Base-by-base conservation (phyloP, 495 filamentous ascomycete species). In the Podospora bellae-mahoneyi region DNA sequence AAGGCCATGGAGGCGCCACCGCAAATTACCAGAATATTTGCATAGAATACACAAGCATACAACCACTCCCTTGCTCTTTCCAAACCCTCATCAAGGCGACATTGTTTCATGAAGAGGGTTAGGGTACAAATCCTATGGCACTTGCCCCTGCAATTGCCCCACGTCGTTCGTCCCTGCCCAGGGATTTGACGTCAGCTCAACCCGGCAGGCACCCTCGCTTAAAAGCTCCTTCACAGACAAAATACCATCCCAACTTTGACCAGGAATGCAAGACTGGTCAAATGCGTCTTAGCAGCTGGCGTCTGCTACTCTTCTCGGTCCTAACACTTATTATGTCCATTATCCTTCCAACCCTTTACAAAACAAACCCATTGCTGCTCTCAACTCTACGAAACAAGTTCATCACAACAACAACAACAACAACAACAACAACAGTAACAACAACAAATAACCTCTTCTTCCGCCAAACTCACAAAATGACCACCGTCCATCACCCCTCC, bases 401-500 rank as follows among this genome's bases (percentile, higher is more conserved):
- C 39, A 18, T 10, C 5, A 5, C 34, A 39, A 39, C 10, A 39
- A 5, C 34, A 39, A 10, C 34, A 39, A 39, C 34, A 39, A 10
- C 34, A 39, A 23, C 20, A 23, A 23, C 23, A 39, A 10, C 34
- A 39, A 39, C 34, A 39, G 23, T 23, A 23, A 23, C 23, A 23
- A 23, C 23, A 23, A 23, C 23, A 23, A 23, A 23, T 1, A 23
- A 23, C 15, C 15, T 48, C 9, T 10, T 48, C 15, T 48, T 13
- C 13, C 13, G 39, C 13, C 15, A 10, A 48, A 48, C 0, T 48
- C 15, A 48, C 39, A 48, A 48, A 48, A 48, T 48, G 39, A 10
- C 81, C 19, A 84, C 80, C 62, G 86, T 88, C 76, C 82, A 70
- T 5, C 80, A 87, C 65, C 79, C 81, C 16, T 67, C 73, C 27